Percentiles rank a stretch among this genome's conserved stretches.
Evolutionary conservation across 805 yeast species (phyloP).

Genomic region (Candida cerambycidarum): DNA sequence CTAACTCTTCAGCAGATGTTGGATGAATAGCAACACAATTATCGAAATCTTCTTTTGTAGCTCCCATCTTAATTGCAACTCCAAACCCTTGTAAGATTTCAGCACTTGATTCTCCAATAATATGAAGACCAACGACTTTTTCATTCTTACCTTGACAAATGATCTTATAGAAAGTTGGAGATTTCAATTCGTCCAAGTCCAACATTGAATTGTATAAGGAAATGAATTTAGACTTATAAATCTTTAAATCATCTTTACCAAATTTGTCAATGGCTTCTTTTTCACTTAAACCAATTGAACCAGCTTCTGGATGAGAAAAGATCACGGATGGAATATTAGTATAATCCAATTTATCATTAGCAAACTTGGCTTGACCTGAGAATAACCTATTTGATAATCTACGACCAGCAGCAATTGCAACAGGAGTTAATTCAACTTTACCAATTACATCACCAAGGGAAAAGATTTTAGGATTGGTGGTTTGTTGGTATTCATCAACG

Average conservation of each 20-base stretch:
- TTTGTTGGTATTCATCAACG: constrained; percentile 87
- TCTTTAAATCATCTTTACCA: constrained; percentile 77
- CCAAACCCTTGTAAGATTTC: constrained; percentile 98
- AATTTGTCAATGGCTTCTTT: constrained; percentile 72
- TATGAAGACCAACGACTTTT: constrained; percentile 92
- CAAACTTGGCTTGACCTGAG: constrained; percentile 67
- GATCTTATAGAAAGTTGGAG: constrained; percentile 85
- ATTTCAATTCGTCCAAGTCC: constrained; percentile 58
- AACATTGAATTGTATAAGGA: constrained; percentile 93
- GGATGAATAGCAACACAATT: constrained; percentile 98
- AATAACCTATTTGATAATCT: constrained; percentile 87
- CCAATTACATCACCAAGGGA: constrained; percentile 96
- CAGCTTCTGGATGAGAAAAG: constrained; percentile 98
- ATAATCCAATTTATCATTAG: constrained; percentile 80
- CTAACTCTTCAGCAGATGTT: constrained; percentile 96
- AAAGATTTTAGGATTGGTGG: constrained; percentile 67
- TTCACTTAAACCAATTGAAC: constrained; percentile 86
- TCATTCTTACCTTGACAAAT: constrained; percentile 78
- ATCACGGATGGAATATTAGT: constrained; percentile 88
- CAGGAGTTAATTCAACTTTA: constrained; percentile 92
- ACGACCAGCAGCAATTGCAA: constrained; percentile 98
- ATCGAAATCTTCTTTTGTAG: constrained; percentile 94
- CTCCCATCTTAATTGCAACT: constrained; percentile 98
- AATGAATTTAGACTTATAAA: constrained; percentile 79
- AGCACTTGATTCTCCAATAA: constrained; percentile 86